Evolutionary conservation across 768 basidiomycete species (phyloP).

Genomic region (Heimioporus sp.): DNA sequence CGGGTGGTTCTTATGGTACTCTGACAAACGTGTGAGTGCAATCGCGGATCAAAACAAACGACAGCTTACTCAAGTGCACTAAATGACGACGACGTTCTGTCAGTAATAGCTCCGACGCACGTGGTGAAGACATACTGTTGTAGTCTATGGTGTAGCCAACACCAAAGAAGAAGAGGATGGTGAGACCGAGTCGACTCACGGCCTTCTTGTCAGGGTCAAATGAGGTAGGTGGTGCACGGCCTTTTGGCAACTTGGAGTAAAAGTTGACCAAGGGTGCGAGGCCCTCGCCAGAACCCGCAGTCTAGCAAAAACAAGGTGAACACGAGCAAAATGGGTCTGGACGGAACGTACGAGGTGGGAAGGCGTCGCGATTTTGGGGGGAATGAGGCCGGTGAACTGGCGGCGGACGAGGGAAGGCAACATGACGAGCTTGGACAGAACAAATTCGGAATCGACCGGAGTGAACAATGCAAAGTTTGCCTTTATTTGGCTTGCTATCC

Average conservation of each 20-base stretch:
- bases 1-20: slow-evolving; percentile 90
- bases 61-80: slow-evolving; percentile 83
- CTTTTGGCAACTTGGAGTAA: slow-evolving; percentile 96
- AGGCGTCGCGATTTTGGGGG: slow-evolving; percentile 94
- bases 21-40: slow-evolving; percentile 40
- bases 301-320: slow-evolving; percentile 41
- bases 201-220: slow-evolving; percentile 85
- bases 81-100: slow-evolving; percentile 7
- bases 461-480: slow-evolving; percentile 5
- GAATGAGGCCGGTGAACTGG: slow-evolving; percentile 80
- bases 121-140: slow-evolving; percentile 63
- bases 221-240: slow-evolving; percentile 58
- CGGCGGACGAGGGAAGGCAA: slow-evolving; percentile 82
- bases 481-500: slow-evolving; percentile 12
- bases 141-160: slow-evolving; percentile 84
- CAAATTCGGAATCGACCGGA: slow-evolving; percentile 23
- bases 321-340: fast-evolving
- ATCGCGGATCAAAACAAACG: neutral
- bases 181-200: slow-evolving; percentile 46
- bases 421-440: slow-evolving; percentile 46
- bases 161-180: slow-evolving; percentile 58
- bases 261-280: slow-evolving; percentile 88
- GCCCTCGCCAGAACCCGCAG: slow-evolving; percentile 76
- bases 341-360: slow-evolving; percentile 63
- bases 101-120: slow-evolving; percentile 4